These are phyloP conservation scores for Tetrapisispora phaffii DNA, from an alignment of 805 yeast genomes.

Conservation along the genomic window DNA sequence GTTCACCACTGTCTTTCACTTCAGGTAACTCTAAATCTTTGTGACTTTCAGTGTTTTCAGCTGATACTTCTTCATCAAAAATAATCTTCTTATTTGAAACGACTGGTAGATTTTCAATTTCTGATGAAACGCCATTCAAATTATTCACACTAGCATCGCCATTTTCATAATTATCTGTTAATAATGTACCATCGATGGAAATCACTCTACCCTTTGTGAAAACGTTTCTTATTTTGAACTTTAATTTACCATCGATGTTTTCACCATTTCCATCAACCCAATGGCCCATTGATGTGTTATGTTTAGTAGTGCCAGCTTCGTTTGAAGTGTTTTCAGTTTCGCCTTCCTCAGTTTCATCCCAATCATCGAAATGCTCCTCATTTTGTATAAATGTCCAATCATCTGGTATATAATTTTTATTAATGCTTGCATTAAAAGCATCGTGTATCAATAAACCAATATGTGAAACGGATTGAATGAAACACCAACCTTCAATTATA, in stretches of 20 bases:
- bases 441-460: constrained; percentile 86
- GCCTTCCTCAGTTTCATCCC: constrained; percentile 10
- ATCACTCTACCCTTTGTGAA: constrained; percentile 72
- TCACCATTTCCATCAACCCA: constrained; percentile 75
- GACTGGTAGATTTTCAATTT: constrained; percentile 46
- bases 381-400: constrained; percentile 78
- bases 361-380: constrained; percentile 41
- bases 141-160: background rate
- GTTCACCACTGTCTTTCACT: constrained; percentile 29
- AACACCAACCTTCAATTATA: constrained; percentile 71
- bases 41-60: constrained; percentile 29
- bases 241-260: constrained; percentile 72
- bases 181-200: constrained; percentile 79
- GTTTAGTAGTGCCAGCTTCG: constrained; percentile 9
- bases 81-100: constrained; percentile 39
- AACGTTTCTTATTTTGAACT: constrained; percentile 63
- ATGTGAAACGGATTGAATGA: constrained; percentile 91
- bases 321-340: constrained; percentile 7
- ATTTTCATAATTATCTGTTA: constrained; percentile 23
- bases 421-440: constrained; percentile 89
- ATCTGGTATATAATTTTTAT: constrained; percentile 73
- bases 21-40: constrained; percentile 27
- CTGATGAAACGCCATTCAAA: constrained; percentile 27
- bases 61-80: constrained; percentile 37
- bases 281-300: constrained; percentile 56